Percentiles rank a stretch among this genome's conserved stretches.
phyloP scores from a whole-genome alignment of 1,284 basidiomycete genomes.

The Cutaneotrichosporon daszewskae region DNA sequence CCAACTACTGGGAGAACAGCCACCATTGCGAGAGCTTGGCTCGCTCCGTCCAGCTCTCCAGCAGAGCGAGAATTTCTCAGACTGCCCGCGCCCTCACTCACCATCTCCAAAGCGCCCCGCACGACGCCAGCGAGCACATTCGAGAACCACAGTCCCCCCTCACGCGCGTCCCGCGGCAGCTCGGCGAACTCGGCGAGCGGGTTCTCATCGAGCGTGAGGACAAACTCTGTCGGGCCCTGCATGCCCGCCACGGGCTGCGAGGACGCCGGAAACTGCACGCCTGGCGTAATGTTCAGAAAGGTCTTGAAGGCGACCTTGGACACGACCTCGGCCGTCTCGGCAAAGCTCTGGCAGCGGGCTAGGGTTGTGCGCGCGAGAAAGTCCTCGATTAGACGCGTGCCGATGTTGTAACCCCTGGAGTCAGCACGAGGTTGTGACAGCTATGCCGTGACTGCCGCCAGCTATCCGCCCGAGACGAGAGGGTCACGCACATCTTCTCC shows the following conservation, averaged over 20 bases:
- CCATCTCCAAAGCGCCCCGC: constrained; percentile 94
- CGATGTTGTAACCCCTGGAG: constrained; percentile 95
- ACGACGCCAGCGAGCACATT: constrained; percentile 93
- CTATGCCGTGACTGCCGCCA: neutral
- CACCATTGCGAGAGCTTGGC: neutral
- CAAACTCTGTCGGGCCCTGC: constrained; percentile 55
- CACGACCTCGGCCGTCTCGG: constrained; percentile 88
- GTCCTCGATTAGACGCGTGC: constrained; percentile 92
- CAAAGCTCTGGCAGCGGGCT: constrained; percentile 81
- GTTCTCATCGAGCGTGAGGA: constrained; percentile 87
- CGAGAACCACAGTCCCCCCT: constrained; percentile 92
- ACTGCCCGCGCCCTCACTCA: no score
- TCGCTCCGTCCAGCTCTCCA: neutral
- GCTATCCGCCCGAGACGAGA: neutral
- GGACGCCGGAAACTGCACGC: constrained; percentile 61
- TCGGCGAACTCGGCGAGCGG: constrained; percentile 96
- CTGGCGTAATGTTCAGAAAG: constrained; percentile 89
- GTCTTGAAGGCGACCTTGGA: constrained; percentile 99
- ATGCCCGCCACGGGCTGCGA: constrained; percentile 50
- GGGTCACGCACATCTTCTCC: constrained; percentile 54
- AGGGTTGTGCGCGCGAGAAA: constrained; percentile 86
- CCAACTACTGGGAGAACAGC: neutral
- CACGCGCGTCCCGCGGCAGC: constrained; percentile 79
- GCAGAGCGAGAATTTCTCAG: no score
- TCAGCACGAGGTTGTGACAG: no score